Conservation (phyloP, 192 early-diverging fungal species). For the Pecoramyces ruminantium region DNA sequence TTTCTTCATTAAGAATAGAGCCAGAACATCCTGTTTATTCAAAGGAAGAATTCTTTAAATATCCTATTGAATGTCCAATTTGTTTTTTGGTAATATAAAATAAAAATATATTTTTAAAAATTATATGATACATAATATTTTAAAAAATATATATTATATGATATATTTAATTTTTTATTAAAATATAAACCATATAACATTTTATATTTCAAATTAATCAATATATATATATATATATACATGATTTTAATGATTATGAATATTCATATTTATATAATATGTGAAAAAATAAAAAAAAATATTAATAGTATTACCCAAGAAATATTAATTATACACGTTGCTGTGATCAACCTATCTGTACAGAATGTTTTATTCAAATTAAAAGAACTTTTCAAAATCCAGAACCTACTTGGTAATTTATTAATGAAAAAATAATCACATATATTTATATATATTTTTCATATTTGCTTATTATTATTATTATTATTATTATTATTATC, state of each 20-base stretch:
- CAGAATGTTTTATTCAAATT: slow-evolving; percentile 94
- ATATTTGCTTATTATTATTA: too few species aligned
- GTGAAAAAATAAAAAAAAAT: too few species aligned
- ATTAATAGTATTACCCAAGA: slow-evolving; percentile 58
- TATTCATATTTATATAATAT: background rate
- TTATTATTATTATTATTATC: too few species aligned
- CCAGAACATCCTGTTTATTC: background rate
- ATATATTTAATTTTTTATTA: too few species aligned
- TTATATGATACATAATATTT: too few species aligned
- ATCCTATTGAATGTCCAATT: slow-evolving; percentile 79
- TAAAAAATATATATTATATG: too few species aligned
- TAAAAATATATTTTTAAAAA: background rate
- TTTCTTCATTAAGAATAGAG: background rate
- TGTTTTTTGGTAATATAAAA: slow-evolving; percentile 64
- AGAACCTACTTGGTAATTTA: slow-evolving; percentile 33
- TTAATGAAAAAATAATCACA: too few species aligned
- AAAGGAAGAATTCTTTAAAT: slow-evolving; percentile 14
- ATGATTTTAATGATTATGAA: background rate
- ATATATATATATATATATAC: background rate
- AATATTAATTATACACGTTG: slow-evolving; percentile 87
- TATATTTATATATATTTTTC: too few species aligned
- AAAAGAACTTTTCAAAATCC: slow-evolving; percentile 50
- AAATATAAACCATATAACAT: too few species aligned
- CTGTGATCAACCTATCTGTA: slow-evolving; percentile 90
- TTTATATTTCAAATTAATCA: too few species aligned